Percentiles rank a stretch among this genome's conserved stretches.
phyloP scores from a whole-genome alignment of 2,329 filamentous ascomycete genomes.

The Colletotrichum limetticola region DNA sequence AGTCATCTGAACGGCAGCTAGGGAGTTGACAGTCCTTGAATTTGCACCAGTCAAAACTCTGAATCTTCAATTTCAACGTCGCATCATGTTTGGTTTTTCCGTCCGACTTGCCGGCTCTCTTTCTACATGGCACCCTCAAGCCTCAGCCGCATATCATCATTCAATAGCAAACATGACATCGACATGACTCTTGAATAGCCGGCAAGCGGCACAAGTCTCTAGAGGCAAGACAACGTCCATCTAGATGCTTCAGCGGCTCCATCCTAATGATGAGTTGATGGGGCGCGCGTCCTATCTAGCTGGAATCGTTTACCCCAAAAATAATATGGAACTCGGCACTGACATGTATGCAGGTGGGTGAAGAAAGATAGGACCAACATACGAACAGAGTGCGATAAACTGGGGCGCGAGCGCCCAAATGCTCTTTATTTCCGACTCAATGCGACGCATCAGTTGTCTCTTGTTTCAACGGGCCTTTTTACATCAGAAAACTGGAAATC shows the following conservation, averaged over 20 bases:
- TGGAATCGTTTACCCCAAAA: background rate
- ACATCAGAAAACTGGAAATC: background rate
- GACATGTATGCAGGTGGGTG: background rate
- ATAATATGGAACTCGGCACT: slow-evolving; percentile 32
- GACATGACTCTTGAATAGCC: background rate
- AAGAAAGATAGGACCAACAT: background rate
- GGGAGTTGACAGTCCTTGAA: background rate
- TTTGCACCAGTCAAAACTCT: slow-evolving; percentile 26
- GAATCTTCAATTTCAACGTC: slow-evolving; percentile 11
- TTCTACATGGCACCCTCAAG: background rate
- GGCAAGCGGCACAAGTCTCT: background rate
- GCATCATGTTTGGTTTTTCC: slow-evolving; percentile 1
- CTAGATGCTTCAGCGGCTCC: background rate
- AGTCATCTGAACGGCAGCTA: background rate
- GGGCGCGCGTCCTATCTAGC: background rate
- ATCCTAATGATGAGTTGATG: background rate
- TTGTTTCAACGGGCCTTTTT: background rate
- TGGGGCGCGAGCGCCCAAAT: background rate
- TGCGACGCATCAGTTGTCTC: background rate
- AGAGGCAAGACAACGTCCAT: too few species aligned
- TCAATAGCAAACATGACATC: background rate
- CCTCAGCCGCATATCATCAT: background rate
- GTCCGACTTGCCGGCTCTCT: background rate
- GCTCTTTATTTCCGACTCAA: background rate
- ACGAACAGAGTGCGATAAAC: slow-evolving; percentile 5